A percentile compares a stretch with the other conserved stretches of the same genome.
Evolutionary conservation across 2,329 filamentous ascomycete species (phyloP).

Genomic region (Trichophyton rubrum): DNA sequence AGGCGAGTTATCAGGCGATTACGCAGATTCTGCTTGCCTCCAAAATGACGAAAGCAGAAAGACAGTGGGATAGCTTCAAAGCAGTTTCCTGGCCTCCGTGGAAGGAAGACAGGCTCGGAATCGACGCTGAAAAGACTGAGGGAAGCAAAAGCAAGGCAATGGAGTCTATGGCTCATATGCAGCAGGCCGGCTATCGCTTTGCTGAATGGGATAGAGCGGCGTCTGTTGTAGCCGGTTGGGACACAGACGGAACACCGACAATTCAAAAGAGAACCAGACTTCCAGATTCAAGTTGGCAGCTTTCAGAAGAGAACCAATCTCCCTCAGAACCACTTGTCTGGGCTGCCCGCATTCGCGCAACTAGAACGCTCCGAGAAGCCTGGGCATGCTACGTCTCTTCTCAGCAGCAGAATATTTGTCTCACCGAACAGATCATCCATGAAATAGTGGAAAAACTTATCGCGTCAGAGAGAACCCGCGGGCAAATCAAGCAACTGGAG

Average conservation of each 20-base stretch:
- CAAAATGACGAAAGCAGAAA: slow-evolving; percentile 43
- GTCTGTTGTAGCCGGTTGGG: slow-evolving; percentile 48
- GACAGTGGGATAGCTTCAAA: slow-evolving; percentile 47
- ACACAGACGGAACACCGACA: slow-evolving; percentile 50
- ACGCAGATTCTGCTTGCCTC: slow-evolving; percentile 45
- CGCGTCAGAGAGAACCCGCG: slow-evolving; percentile 17
- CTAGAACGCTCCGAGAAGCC: slow-evolving; percentile 49
- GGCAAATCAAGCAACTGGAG: not conserved
- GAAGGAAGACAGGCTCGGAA: slow-evolving; percentile 49
- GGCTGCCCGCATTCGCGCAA: slow-evolving; percentile 46
- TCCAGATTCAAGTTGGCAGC: slow-evolving; percentile 8
- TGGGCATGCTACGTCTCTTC: slow-evolving; percentile 53
- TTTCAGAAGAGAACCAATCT: not conserved
- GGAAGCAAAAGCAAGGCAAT: slow-evolving; percentile 47
- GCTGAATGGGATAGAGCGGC: slow-evolving; percentile 42
- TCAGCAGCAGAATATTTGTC: slow-evolving; percentile 31
- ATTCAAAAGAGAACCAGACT: slow-evolving; percentile 46
- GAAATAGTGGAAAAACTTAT: slow-evolving; percentile 48
- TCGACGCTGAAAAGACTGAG: slow-evolving; percentile 46
- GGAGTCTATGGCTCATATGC: slow-evolving; percentile 44
- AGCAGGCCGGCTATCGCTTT: slow-evolving; percentile 45
- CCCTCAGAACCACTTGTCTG: slow-evolving; percentile 31
- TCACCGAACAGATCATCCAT: slow-evolving; percentile 36
- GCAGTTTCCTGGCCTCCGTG: slow-evolving; percentile 52
- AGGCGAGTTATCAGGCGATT: slow-evolving; percentile 46